These are phyloP conservation scores for Mucor piriformis DNA, from an alignment of 371 early-diverging fungal species.

Conservation along the genomic window DNA sequence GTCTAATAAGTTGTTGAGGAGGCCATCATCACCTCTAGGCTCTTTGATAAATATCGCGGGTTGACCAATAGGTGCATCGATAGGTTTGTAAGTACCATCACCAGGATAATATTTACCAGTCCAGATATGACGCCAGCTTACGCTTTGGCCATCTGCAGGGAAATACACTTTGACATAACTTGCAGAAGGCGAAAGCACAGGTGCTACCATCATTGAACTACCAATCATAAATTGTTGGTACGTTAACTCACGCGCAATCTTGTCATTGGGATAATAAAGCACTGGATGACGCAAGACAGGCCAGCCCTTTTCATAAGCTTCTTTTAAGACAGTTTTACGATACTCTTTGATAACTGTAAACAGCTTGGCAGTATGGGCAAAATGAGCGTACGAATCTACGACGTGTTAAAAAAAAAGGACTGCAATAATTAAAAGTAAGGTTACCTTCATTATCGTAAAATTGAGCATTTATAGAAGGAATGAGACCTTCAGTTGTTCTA, in stretches of 20 bases:
- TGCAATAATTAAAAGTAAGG: not conserved
- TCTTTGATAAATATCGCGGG: conserved; percentile 53
- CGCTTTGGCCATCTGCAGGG: conserved; percentile 31
- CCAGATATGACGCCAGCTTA: conserved; percentile 53
- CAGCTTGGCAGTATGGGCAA: conserved; percentile 41
- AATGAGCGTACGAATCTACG: conserved; percentile 40
- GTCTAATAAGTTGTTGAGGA: conserved; percentile 35
- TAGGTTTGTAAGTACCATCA: conserved; percentile 38
- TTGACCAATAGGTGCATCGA: conserved; percentile 48
- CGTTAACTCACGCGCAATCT: conserved; percentile 30
- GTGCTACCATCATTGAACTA: conserved; percentile 40
- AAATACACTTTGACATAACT: conserved; percentile 52
- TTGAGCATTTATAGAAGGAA: conserved; percentile 54
- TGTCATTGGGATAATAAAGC: conserved; percentile 53
- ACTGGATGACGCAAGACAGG: conserved; percentile 55
- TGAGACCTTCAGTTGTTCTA: conserved; percentile 52
- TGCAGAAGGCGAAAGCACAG: conserved; percentile 36
- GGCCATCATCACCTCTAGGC: conserved; percentile 44
- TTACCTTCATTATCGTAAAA: conserved; percentile 57
- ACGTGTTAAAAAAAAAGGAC: not conserved
- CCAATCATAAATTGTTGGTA: conserved; percentile 47
- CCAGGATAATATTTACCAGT: conserved; percentile 42
- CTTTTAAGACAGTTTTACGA: conserved; percentile 40
- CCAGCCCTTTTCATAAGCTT: conserved; percentile 54
- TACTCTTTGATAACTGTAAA: conserved; percentile 42